Evolutionary conservation across 1,284 basidiomycete species (phyloP), one percentile per base, ranked within the genome.

Genomic region (Leccinum subspadiceum): DNA sequence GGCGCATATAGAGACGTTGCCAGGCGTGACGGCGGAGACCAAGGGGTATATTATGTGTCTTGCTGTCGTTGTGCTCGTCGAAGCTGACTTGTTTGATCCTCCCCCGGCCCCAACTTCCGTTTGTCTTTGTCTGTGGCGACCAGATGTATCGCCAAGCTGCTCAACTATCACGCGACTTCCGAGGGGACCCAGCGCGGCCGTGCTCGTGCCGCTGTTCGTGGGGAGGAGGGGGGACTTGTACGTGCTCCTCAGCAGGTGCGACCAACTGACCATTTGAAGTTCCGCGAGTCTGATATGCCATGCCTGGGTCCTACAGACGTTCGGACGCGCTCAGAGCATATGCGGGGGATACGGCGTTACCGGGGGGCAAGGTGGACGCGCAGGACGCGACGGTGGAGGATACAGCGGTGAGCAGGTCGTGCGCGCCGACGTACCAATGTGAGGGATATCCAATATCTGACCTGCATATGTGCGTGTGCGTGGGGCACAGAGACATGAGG

Each of bases 281-380:
- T 20, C 17, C 10, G 5, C 17, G 10, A 44, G 41, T 44, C 41
- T 44, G 17, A 44, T 44, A 44, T 44, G 5, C 9, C 9, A 20
- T 44, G 9, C 41, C 37, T 15, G 37, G 37, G 22, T 20, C 20
- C 20, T 8, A 33, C 4, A 93, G 92, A 62, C 86, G 93, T 1
- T 85, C 92, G 1, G 79, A 86, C 0, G 83, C 82, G 1, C 75
- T 94, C 67, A 78, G 86, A 48, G 82, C 87, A 4, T 95, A 90
- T 66, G 90, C 92, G 1, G 89, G 90, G 0, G 92, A 94, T 71
- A 94, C 93, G 0, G 88, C 90, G 2, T 74, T 94, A 4, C 92
- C 92, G 0, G 93, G 93, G 4, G 92, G 93, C 0, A 92, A 87
- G 68, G 81, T 87, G 17, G 93, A 94, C 29, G 77, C 78, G 2